Percentiles rank a stretch among this genome's conserved stretches.
phyloP scores from a whole-genome alignment of 176 grass and related monocot genomes.

The Musa schizocarpa region DNA sequence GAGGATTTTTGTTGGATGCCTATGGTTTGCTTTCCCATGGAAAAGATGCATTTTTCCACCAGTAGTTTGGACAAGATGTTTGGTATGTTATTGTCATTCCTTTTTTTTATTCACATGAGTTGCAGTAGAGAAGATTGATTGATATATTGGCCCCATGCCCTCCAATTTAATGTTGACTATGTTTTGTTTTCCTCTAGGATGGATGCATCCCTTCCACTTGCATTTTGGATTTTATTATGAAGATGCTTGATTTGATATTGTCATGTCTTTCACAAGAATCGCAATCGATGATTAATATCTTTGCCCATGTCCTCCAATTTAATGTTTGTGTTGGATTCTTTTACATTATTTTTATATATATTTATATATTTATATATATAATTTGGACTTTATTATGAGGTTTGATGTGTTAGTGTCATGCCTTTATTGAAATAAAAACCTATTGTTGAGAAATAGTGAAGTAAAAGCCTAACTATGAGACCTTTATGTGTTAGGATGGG shows the following conservation, averaged over 20 bases:
- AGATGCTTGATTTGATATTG: neutral
- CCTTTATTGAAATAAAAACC: neutral
- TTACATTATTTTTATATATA: too few species aligned
- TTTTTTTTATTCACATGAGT: neutral
- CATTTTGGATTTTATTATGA: neutral
- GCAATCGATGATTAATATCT: neutral
- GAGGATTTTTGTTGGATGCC: too few species aligned
- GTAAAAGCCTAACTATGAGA: neutral
- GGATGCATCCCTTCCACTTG: neutral
- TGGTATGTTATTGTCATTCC: neutral
- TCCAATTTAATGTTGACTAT: too few species aligned
- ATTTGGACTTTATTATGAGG: neutral
- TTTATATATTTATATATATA: too few species aligned
- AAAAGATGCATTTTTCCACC: neutral
- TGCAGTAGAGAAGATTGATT: neutral
- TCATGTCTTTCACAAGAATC: neutral
- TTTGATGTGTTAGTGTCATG: neutral
- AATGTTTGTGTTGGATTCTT: neutral
- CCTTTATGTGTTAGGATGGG: constrained; percentile 54
- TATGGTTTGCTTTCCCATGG: neutral
- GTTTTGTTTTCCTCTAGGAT: too few species aligned
- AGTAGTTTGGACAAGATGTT: neutral
- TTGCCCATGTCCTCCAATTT: neutral
- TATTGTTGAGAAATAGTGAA: too few species aligned
- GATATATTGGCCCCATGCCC: too few species aligned